Base-by-base conservation (phyloP, 1,284 basidiomycete species). In the Ustilago curta region DNA sequence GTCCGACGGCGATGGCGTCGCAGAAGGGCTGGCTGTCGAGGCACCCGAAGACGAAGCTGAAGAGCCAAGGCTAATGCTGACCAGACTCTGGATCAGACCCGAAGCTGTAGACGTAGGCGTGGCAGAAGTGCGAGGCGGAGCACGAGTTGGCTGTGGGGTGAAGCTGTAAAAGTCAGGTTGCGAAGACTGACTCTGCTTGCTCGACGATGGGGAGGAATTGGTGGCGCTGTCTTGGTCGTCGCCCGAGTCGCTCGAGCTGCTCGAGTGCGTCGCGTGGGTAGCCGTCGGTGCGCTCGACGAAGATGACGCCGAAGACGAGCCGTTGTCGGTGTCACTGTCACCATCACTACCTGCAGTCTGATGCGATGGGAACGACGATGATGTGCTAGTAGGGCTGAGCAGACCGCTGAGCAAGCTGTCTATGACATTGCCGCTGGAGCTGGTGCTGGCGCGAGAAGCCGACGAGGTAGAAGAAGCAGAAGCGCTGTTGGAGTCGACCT, bases 101-200 rank as follows among this genome's bases (percentile, higher is more conserved):
- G 37, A 60, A 9, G 14, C 48, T 39, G 49, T 51, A n/a, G 23
- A 27, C 2, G 55, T 32, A 7, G 50, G 25, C 23, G 50, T 50
- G 8, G 63, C 21, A 16, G 47, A 58, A n/a, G 50, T 39, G 9
- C n/a, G 31, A 18, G 62, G 43, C 44, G 64, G 54, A 5, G 59
- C 53, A 23, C 25, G 37, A 21, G 65, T 61, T 2, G 65, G 21
- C 49, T 57, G 59, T 3, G 59, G 59, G 14, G 54, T 61, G 45
- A 61, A 68, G 27, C 59, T 53, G 55, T 27, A 61, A 40, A 68
- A 68, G 44, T 68, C 59, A 31, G 65, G 65, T 32, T 68, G 65
- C 9, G 52, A 61, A 6, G 59, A 44, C 23, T 61, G 49, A 25
- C 39, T 43, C 12, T 31, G 43, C 14, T 53, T 29, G 59, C 65